Conservation (phyloP, 768 basidiomycete genomes). For the Rhizopogon vesiculosus region DNA sequence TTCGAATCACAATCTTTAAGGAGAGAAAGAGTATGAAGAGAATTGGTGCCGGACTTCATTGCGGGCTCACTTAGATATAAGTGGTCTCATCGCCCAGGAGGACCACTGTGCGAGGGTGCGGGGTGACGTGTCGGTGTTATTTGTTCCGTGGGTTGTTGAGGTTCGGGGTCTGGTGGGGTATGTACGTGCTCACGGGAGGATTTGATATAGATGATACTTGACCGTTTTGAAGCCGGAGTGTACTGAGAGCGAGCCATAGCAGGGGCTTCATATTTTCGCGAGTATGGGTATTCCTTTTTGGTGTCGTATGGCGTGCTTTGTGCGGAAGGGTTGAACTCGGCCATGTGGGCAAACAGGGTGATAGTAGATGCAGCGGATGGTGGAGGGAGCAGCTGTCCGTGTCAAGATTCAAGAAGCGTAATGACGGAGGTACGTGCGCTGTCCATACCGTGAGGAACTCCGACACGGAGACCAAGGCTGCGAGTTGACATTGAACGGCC, state of each 20-base stretch:
- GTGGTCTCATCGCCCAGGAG: conserved; percentile 45
- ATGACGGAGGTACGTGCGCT: conserved; percentile 49
- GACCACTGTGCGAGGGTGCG: conserved; percentile 42
- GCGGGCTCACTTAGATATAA: conserved; percentile 39
- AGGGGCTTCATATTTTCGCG: conserved; percentile 15
- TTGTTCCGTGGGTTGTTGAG: not conserved
- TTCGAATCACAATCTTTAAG: conserved; percentile 54
- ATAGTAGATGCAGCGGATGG: conserved; percentile 58
- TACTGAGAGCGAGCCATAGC: conserved; percentile 14
- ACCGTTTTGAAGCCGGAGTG: conserved; percentile 33
- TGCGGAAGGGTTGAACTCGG: conserved; percentile 24
- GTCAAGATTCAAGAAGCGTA: conserved; percentile 32
- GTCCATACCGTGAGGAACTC: conserved; percentile 45
- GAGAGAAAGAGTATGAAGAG: conserved; percentile 57
- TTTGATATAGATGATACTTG: conserved; percentile 63
- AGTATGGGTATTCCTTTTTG: no score
- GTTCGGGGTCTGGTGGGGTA: not conserved
- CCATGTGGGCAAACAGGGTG: conserved; percentile 50
- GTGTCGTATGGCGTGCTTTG: no score
- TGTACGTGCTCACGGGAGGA: conserved; percentile 39
- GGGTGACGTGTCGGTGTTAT: conserved; percentile 11
- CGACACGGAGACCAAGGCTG: conserved; percentile 43
- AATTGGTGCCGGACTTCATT: conserved; percentile 34
- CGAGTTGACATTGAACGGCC: conserved; percentile 38
- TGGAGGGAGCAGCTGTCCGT: conserved; percentile 29